Conservation (phyloP, 805 yeast species). For the Teunomyces pallodes region DNA sequence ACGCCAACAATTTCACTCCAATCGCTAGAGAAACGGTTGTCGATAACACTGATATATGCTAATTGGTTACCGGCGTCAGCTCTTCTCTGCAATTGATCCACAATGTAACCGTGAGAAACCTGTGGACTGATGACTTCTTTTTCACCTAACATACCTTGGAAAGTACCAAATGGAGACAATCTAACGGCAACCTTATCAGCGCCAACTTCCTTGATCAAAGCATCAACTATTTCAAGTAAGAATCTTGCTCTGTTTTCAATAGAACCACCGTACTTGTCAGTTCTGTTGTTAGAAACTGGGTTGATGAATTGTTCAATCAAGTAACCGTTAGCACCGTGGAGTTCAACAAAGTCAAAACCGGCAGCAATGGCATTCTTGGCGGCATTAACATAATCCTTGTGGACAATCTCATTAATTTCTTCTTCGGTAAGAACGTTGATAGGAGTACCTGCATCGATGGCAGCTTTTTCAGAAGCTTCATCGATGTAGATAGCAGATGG, state of each 20-base stretch:
- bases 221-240: constrained; percentile 44
- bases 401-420: constrained; percentile 20
- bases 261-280: constrained; percentile 45
- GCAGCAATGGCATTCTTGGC: constrained; percentile 27
- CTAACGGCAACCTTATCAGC: constrained; percentile 26
- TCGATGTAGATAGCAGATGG: constrained; percentile 16
- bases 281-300: constrained; percentile 31
- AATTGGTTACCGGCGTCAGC: constrained; percentile 15
- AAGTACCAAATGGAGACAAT: constrained; percentile 44
- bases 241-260: constrained; percentile 43
- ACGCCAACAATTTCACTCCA: constrained; percentile 20
- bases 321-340: constrained; percentile 43
- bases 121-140: constrained; percentile 28
- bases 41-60: constrained; percentile 40
- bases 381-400: constrained; percentile 21
- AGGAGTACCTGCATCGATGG: constrained; percentile 20
- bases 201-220: background rate
- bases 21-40: constrained; percentile 28
- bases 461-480: constrained; percentile 28
- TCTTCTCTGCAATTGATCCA: constrained; percentile 39
- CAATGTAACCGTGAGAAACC: constrained; percentile 43
- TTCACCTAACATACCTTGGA: constrained; percentile 19
- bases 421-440: constrained; percentile 18
- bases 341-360: constrained; percentile 41
- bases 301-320: constrained; percentile 41